Conservation (phyloP, 495 filamentous ascomycete genomes). For the Xylaria cubensis region DNA sequence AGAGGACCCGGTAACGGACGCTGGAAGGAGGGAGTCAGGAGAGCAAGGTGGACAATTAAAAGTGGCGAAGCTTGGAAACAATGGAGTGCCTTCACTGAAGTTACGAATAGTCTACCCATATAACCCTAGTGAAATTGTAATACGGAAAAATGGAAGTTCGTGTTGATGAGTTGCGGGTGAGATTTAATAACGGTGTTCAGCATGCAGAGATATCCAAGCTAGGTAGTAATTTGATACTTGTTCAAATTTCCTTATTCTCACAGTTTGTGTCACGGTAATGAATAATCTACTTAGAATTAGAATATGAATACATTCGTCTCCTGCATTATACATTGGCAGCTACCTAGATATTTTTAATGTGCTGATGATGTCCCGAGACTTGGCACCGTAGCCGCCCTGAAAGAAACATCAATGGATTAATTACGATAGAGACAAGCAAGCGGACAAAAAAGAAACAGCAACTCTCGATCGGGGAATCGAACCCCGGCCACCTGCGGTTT, state of each 20-base stretch:
- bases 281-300: background rate
- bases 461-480: conserved; percentile 52
- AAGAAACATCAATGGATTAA: background rate
- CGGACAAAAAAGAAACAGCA: background rate
- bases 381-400: background rate
- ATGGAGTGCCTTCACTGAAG: conserved; percentile 72
- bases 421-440: background rate
- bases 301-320: background rate
- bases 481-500: conserved; percentile 48
- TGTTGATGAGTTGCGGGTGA: background rate
- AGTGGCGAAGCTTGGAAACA: conserved; percentile 80
- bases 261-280: background rate
- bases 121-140: background rate
- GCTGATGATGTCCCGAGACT: background rate
- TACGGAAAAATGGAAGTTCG: background rate
- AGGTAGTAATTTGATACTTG: background rate
- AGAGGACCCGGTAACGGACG: conserved; percentile 81
- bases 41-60: conserved; percentile 81
- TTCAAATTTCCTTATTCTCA: background rate
- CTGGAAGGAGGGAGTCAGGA: conserved; percentile 91
- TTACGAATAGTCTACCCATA: conserved; percentile 47
- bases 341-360: background rate
- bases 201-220: background rate
- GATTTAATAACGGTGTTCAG: background rate
- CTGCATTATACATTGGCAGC: background rate